Base-by-base conservation (phyloP, 2,329 filamentous ascomycete genomes). In the Torrubiella hemipterigena region DNA sequence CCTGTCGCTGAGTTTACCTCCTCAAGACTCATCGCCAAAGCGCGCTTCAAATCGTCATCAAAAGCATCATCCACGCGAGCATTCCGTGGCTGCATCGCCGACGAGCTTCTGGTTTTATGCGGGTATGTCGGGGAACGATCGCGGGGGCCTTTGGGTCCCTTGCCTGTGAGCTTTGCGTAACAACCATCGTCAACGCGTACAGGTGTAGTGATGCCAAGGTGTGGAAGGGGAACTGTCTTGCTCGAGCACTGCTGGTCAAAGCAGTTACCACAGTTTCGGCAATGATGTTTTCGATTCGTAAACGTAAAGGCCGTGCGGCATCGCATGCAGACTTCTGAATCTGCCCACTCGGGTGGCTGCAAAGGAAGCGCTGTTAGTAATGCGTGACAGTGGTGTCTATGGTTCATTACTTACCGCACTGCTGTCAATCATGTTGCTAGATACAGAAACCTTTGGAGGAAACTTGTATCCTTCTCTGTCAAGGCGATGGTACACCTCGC, bases 281-380 rank as follows among this genome's bases (percentile, higher is more conserved):
- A 98, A 55, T 98, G 91, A 52, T 98, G 91, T 53, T 96, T 98
- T 48, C 91, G 79, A 55, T 98, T 98, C 34, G 89, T 98, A 50
- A 98, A 95, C 29, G 85, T 95, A 48, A 98, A 98, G 13, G 85
- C 61, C 10, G 89, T 95, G 44, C 91, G 77, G 55, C 91, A 98
- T 51, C 91, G 81, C 86, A 98, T 95, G 55, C 91, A 98, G 19
- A 98, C 89, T 48, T 98, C 91, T 9, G 89, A 95, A 58, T 98
- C 91, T 30, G 79, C 77, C 91, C 91, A 98, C 58, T 98, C 91
- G 1, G 91, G 91, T 8, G 91, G 91, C 79, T 93, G 16, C 20
- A 16, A 9, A 7, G 24, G 9, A 7, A n/a, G n/a, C n/a, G n/a
- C n/a, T 24, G 33, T 33, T 17, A 33, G 23, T n/a, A 21, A n/a